Base-by-base conservation (phyloP, 371 early-diverging fungal genomes). In the Cladochytrium tenue region DNA sequence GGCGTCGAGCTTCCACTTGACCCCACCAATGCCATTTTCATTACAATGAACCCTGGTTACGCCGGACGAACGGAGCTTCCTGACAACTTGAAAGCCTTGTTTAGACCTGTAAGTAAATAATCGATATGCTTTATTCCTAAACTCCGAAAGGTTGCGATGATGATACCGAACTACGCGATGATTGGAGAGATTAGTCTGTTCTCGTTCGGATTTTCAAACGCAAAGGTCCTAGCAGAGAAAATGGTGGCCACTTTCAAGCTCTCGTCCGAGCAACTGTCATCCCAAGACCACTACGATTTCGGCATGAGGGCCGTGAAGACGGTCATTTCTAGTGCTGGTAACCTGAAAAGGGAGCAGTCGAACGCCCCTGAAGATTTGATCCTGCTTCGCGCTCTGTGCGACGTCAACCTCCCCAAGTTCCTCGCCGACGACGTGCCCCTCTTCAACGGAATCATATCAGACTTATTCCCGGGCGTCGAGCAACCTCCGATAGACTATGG, bases 41-140 rank as follows among this genome's bases (percentile, higher is more conserved):
- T 88, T 51, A 88, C 89, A 15, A 85, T 88, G 86, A 88, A 88
- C 69, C 81, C 87, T 32, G 89, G 89, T 27, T 88, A 88, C 64
- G 83, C 84, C 17, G 89, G 88, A 10, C 76, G 89, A 51, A 86
- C 84, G 5, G 82, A 84, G 70, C 69, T 88, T 15, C 89, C 89
- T 0, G 87, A 83, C 64, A 86, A 83, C 64, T 63, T 88, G 53
- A 86, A 83, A 65, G 83, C 82, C 2, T 67, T 88, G 20, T 87
- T 87, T 76, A 66, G 86, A 43, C 86, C 86, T 17, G 85, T 82
- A 70, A 15, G 66, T 52, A 5, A 25, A 25, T 43, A 23, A 32
- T 64, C 27, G 20, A 53, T 20, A 4, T 36, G 43, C 7, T 71
- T 73, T 73, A 57, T 62, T 65, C 30, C 30, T 27, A 32, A 34